Percentiles rank a stretch among this genome's conserved stretches.
phyloP scores from a whole-genome alignment of 2,329 filamentous ascomycete genomes.

The Botrytis pseudocinerea region DNA sequence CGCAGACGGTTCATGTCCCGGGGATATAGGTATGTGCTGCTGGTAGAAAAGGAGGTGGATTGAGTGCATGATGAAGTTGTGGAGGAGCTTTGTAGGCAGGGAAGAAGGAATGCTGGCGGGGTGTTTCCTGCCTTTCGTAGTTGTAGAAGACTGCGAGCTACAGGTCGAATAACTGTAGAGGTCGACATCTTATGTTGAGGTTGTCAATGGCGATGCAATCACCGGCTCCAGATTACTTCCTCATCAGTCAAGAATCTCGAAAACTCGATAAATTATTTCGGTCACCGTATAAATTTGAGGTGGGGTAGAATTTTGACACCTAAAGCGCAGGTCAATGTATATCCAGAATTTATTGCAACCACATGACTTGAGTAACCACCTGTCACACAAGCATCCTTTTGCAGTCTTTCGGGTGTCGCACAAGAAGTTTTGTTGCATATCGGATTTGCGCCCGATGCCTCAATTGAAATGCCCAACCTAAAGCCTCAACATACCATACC shows the following conservation, averaged over 20 bases:
- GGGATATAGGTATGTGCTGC: slow-evolving; percentile 33
- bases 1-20: slow-evolving; percentile 78
- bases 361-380: slow-evolving; percentile 11
- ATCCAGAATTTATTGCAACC: slow-evolving; percentile 11
- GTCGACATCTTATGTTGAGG: slow-evolving; percentile 36
- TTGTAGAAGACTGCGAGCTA: slow-evolving; percentile 30
- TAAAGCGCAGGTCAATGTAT: slow-evolving; percentile 10
- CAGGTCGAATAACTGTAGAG: slow-evolving; percentile 34
- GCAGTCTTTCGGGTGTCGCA: not conserved
- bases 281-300: slow-evolving; percentile 17
- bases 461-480: slow-evolving; percentile 15
- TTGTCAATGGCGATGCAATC: slow-evolving; percentile 29
- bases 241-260: slow-evolving; percentile 24
- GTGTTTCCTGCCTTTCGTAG: slow-evolving; percentile 27
- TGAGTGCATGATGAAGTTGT: slow-evolving; percentile 30
- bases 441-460: slow-evolving; percentile 23
- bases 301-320: slow-evolving; percentile 5
- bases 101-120: slow-evolving; percentile 40
- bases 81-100: slow-evolving; percentile 31
- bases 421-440: slow-evolving; percentile 25
- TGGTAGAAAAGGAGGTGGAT: slow-evolving; percentile 40
- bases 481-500: slow-evolving; percentile 6
- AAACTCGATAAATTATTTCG: slow-evolving; percentile 25
- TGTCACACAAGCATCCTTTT: slow-evolving; percentile 4
- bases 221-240: slow-evolving; percentile 7